phyloP scores from a whole-genome alignment of 345 rosid species.

The Sonneratia caseolaris region DNA sequence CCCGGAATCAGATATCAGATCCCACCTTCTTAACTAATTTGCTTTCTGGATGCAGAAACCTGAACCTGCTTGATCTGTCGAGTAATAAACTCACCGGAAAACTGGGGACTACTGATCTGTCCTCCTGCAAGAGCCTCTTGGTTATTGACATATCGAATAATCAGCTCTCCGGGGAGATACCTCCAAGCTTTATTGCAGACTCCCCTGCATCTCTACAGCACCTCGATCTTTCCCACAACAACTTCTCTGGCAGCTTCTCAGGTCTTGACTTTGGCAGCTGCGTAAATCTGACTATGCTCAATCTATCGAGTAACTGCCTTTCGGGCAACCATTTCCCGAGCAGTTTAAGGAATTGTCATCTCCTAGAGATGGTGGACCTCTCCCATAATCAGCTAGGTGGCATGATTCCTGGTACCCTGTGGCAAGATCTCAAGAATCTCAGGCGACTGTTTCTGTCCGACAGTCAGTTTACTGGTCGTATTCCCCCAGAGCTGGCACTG shows the following conservation, averaged over 20 bases:
- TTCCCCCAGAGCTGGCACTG: constrained; percentile 58
- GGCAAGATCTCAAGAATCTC: constrained; percentile 45
- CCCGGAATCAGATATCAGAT: constrained; percentile 41
- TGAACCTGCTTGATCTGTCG: constrained; percentile 59
- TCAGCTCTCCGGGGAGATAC: constrained; percentile 49
- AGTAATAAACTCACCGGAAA: constrained; percentile 49
- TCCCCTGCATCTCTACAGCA: constrained; percentile 38
- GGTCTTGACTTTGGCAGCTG: constrained; percentile 50
- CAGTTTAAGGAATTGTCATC: constrained; percentile 38
- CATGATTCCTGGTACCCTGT: constrained; percentile 47
- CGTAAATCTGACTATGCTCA: constrained; percentile 43
- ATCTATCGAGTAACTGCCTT: constrained; percentile 47
- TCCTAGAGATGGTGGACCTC: constrained; percentile 47
- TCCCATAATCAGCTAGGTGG: constrained; percentile 51
- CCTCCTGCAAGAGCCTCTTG: constrained; percentile 37
- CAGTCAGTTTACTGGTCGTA: constrained; percentile 49
- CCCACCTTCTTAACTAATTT: constrained; percentile 24
- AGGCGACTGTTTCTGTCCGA: constrained; percentile 47
- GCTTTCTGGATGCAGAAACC: constrained; percentile 50
- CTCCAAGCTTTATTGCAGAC: constrained; percentile 30
- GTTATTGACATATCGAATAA: constrained; percentile 59
- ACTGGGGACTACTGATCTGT: constrained; percentile 20
- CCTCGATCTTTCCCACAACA: constrained; percentile 66
- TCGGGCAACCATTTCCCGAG: constrained; percentile 45
- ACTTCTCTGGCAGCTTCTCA: constrained; percentile 56